Evolutionary conservation across 2,329 filamentous ascomycete species (phyloP).

Genomic region (Fonsecaea multimorphosa): DNA sequence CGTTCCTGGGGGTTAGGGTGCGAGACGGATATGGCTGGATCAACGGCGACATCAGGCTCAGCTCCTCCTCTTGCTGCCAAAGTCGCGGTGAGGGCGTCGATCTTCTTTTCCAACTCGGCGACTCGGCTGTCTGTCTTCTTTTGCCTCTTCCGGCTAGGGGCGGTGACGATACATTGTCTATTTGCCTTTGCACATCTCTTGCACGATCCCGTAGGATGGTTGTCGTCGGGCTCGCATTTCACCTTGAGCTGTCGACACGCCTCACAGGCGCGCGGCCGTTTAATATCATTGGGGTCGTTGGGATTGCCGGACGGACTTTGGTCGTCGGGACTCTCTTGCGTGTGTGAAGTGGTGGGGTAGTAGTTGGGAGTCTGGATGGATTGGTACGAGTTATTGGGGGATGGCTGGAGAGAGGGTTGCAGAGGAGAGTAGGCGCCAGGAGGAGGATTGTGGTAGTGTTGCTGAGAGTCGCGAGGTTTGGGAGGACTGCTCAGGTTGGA

Average conservation of each 20-base stretch:
- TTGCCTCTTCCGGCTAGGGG: slow-evolving; percentile 77
- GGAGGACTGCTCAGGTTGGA: slow-evolving; percentile 34
- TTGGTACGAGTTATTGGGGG: slow-evolving; percentile 38
- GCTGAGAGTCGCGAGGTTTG: slow-evolving; percentile 33
- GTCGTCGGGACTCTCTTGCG: slow-evolving; percentile 37
- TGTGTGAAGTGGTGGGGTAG: slow-evolving; percentile 34
- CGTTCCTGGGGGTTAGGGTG: slow-evolving; percentile 25
- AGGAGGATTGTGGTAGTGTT: slow-evolving; percentile 31
- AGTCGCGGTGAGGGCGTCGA: slow-evolving; percentile 83
- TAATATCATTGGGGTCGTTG: slow-evolving; percentile 58
- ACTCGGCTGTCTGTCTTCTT: slow-evolving; percentile 92
- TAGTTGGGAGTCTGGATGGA: slow-evolving; percentile 37
- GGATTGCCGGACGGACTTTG: slow-evolving; percentile 35
- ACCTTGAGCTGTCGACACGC: slow-evolving; percentile 79
- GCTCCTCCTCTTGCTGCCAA: slow-evolving; percentile 63
- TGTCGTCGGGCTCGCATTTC: slow-evolving; percentile 77
- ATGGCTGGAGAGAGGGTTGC: slow-evolving; percentile 37
- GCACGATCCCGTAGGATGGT: slow-evolving; percentile 68
- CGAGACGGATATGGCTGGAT: slow-evolving; percentile 32
- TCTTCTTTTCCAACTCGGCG: slow-evolving; percentile 89
- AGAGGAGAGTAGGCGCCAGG: slow-evolving; percentile 35
- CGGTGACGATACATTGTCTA: slow-evolving; percentile 77
- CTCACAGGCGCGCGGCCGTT: slow-evolving; percentile 75
- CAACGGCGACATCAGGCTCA: slow-evolving; percentile 36
- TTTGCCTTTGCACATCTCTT: slow-evolving; percentile 80